phyloP scores from a whole-genome alignment of 352 stramenopile genomes.

The Aphanomyces astaci region DNA sequence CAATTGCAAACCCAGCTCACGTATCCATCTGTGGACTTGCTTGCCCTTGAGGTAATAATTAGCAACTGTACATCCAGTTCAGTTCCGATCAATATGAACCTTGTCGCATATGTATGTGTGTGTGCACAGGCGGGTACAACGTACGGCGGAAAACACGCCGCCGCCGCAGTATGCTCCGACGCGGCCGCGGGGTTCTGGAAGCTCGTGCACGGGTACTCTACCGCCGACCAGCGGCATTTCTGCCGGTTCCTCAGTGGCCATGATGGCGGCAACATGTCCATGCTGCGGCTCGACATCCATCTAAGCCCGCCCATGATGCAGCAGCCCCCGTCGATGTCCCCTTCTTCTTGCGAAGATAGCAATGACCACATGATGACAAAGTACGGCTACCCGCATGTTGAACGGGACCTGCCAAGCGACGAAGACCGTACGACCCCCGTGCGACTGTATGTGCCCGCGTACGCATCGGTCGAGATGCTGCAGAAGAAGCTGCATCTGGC shows the following conservation, averaged over 20 bases:
- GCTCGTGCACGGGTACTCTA: background rate
- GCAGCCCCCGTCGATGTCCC: background rate
- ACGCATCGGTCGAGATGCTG: conserved; percentile 40
- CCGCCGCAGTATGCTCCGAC: background rate
- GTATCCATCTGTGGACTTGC: background rate
- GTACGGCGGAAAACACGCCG: conserved; percentile 3
- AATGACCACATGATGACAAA: background rate
- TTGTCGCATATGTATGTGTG: no score
- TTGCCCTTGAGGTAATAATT: conserved; percentile 15
- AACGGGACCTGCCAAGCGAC: no score
- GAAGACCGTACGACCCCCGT: background rate
- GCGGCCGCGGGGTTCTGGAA: background rate
- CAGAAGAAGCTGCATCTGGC: conserved; percentile 52
- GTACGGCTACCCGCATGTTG: conserved; percentile 7
- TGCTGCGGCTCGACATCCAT: background rate
- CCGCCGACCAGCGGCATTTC: background rate
- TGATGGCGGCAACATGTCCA: background rate
- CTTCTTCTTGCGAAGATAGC: no score
- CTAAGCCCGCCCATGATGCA: background rate
- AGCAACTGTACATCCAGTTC: no score
- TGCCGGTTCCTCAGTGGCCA: conserved; percentile 9
- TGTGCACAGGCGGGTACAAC: background rate
- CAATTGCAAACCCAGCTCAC: background rate
- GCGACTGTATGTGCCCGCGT: conserved; percentile 49
- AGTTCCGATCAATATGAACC: no score